Base-by-base conservation (phyloP, 495 filamentous ascomycete species). In the Xylaria bambusicola region DNA sequence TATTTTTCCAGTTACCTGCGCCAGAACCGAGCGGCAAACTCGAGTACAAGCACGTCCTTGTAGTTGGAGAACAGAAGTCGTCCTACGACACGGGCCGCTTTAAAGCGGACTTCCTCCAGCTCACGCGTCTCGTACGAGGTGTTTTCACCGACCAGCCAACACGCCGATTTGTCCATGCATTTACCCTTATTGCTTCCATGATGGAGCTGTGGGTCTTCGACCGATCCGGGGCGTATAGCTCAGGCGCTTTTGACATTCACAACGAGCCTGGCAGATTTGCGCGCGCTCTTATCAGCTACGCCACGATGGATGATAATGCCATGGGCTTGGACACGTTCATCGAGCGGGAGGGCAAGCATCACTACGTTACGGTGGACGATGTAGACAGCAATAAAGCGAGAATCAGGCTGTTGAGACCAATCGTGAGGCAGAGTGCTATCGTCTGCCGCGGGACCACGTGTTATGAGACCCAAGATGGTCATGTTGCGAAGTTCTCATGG, bases 191-290 rank as follows among this genome's bases (percentile, higher is more conserved):
- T 36, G 63, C 52, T 17, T 57, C 46, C 40, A 50, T 15, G 13
- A 74, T 75, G 54, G 55, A 71, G 56, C 40, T 62, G 15, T 77
- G 69, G 72, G 65, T 75, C 6, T 76, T 77, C 53, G 70, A 75
- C 61, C 67, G 74, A 17, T 74, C 71, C 41, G 68, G 71, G 23
- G 46, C 46, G 8, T 76, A 76, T 58, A 71, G 66, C 52, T 64
- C 59, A 51, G 61, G 41, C 18, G 29, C 20, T 17, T 73, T 76
- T 54, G 53, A 77, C 60, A 70, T 76, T 45, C 56, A 69, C 24
- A 13, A 67, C 20, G 47, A 75, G 9, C 71, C 67, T 21, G 36
- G 35, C 3, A 24, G 18, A 12, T 51, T 59, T 66, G 45, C 53
- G 48, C 52, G 56, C 21, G 56, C 57, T 21, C 64, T 75, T 38